Base-by-base conservation (phyloP, 805 yeast species). In the Metschnikowia continentalis region DNA sequence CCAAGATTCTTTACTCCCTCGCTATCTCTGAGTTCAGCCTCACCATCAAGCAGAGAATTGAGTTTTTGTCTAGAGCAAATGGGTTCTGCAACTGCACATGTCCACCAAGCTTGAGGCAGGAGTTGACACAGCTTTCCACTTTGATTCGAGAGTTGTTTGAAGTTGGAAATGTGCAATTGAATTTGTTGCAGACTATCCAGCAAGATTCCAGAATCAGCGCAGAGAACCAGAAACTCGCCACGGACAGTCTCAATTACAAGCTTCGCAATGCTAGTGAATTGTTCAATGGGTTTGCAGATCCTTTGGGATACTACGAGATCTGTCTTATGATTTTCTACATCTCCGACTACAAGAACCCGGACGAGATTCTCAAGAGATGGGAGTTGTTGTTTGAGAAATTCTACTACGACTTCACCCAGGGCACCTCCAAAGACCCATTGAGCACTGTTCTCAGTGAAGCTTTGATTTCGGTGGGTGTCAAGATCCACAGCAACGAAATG, bases 51-150 rank as follows among this genome's bases (percentile, higher is more conserved):
- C 84, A 86, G 60, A 80, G 99, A 64, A 85, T 92, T 41, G 97
- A 91, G 67, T 90, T 80, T 64, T 74, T 94, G 49, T 88, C 97
- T 1, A 79, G 97, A 58, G 97, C 97, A 1, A 87, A 86, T 66
- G 96, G 96, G 2, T 90, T 89, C 72, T 87, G 96, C 66, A 88
- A 89, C 63, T 86, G 96, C 66, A 83, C 80, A 42, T 82, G 90
- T 54, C 86, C 92, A 23, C 88, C 92, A 32, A 80, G 77, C 52
- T 77, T 84, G 61, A 79, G 92, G 58, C 95, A 88, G 60, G 82
- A 83, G 54, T 84, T 90, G 79, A 81, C 84, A 30, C 83, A 82
- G 59, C 72, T 92, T 51, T 77, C 89, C 1, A 74, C 82, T 10
- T 74, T 79, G 59, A 86, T 91, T 36, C 86, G 83, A 57, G 96